Evolutionary conservation across 495 filamentous ascomycete species (phyloP).

Genomic region (Xylaria curta): DNA sequence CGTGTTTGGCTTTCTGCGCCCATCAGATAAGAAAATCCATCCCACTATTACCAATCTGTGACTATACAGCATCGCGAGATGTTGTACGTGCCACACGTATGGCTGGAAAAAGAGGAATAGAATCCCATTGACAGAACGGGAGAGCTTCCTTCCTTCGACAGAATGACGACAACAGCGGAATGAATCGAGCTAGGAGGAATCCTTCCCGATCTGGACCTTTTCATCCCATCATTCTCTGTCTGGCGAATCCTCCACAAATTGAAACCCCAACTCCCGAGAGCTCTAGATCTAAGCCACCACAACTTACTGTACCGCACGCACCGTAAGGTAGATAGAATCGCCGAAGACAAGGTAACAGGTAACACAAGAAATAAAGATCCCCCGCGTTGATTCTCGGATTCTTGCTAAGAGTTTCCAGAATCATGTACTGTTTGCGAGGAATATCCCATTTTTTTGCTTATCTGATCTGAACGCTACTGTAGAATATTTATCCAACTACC

Average conservation of each 20-base stretch:
- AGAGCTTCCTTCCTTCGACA: not conserved
- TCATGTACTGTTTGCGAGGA: conserved; percentile 8
- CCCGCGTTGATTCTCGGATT: too few relatives aligned
- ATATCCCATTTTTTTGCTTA: not conserved
- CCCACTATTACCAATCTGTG: not conserved
- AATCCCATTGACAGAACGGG: not conserved
- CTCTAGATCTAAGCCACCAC: not conserved
- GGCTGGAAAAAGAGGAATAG: not conserved
- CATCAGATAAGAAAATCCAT: not conserved
- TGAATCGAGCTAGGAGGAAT: not conserved
- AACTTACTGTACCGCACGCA: not conserved
- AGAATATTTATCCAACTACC: not conserved
- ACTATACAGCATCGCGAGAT: not conserved
- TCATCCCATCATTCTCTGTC: not conserved
- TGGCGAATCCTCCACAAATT: conserved; percentile 1
- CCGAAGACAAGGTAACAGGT: too few relatives aligned
- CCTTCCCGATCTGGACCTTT: not conserved
- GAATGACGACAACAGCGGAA: not conserved
- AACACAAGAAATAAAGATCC: too few relatives aligned
- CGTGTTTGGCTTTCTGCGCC: not conserved
- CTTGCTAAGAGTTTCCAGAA: not conserved
- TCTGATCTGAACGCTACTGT: conserved; percentile 15
- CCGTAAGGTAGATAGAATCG: too few relatives aligned
- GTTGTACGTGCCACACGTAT: not conserved
- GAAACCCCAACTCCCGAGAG: conserved; percentile 12